Evolutionary conservation across 768 basidiomycete species (phyloP), one percentile per base, ranked within the genome.

Genomic region (Trametes meyenii): DNA sequence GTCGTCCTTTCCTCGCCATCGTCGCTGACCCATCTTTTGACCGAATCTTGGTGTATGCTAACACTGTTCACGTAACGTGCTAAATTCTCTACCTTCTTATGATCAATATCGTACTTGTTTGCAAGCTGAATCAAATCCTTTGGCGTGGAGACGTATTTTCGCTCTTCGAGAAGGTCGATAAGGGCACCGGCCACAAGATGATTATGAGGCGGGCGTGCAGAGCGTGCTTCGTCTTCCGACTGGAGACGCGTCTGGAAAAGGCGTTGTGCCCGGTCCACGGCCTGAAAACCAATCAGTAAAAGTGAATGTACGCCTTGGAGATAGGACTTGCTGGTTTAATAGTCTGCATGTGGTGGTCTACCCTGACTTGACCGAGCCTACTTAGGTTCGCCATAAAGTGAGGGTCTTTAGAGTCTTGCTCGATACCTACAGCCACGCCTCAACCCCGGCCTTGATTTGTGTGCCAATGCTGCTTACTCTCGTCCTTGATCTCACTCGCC

Each of bases 361-460:
- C 89, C 35, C 76, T 78, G 23, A 92, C 91, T 13, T 83, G 85
- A 1, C 90, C 90, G 1, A 94, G 76, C 39, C 73, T 77, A 65
- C 65, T 82, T 51, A 94, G 73, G 65, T 89, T 91, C 38, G 82
- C 78, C 66, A 89, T 71, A 52, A 93, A 83, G 26, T 91, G 83
- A 1, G 89, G 88, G 67, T 94, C 90, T 56, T 76, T 78, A n/a
- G 84, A 80, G 66, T 94, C 90, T 55, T 69, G 74, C 56, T 84
- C 78, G 66, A 90, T 85, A 90, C 65, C 44, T 17, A 38, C 33
- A 8, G n/a, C 33, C 45, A 14, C 23, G 3, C 13, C 39, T 10
- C 17, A 24, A 17, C 23, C 4, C 2, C 33, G 23, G 6, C 3
- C 42, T 12, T 19, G 17, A 40, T 21, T 19, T 5, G 24, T 5